Base-by-base conservation (phyloP, 2,329 filamentous ascomycete genomes). In the Thermoascus crustaceus region DNA sequence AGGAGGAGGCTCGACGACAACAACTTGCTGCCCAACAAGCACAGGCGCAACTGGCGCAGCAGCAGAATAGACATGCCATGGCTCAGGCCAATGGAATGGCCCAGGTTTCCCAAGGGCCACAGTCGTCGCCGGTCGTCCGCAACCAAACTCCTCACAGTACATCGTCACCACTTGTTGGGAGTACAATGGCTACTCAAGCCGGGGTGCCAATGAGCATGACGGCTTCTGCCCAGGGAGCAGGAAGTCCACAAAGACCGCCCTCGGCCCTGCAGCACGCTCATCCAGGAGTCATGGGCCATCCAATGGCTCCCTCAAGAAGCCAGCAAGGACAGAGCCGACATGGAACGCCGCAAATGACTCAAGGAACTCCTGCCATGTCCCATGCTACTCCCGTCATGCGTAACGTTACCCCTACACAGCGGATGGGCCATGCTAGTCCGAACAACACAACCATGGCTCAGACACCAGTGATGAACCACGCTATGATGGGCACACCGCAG, bases 61-160 rank as follows among this genome's bases (percentile, higher is more conserved):
- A 66, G 22, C 70, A 71, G 43, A 71, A 73, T 32, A 63, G 71
- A 17, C 74, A 76, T 50, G 61, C 63, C 30, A 63, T 73, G 55
- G 56, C 60, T 31, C 59, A 69, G 49, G 43, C 64, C 41, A 66
- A 62, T 40, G 56, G 53, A 7, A 47, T 60, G 21, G 51, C 46
- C 19, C 37, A 46, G 16, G 48, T 43, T 21, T 48, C 55, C 8
- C 65, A 67, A 48, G 60, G 54, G 9, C 64, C 63, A 39, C 61
- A 66, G 34, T 66, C 66, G 7, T 69, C 67, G 13, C 67, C 67
- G 1, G 52, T 69, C 33, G 57, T 68, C 40, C 62, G 67, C 33
- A 64, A 68, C 38, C 61, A 61, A 38, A 70, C 67, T 13, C 66
- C 67, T 16, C 64, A 63, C 40, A 57, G 50, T 34, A 60, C 51